Base-by-base conservation (phyloP, 2,329 filamentous ascomycete genomes). In the Microsporum audouinii region DNA sequence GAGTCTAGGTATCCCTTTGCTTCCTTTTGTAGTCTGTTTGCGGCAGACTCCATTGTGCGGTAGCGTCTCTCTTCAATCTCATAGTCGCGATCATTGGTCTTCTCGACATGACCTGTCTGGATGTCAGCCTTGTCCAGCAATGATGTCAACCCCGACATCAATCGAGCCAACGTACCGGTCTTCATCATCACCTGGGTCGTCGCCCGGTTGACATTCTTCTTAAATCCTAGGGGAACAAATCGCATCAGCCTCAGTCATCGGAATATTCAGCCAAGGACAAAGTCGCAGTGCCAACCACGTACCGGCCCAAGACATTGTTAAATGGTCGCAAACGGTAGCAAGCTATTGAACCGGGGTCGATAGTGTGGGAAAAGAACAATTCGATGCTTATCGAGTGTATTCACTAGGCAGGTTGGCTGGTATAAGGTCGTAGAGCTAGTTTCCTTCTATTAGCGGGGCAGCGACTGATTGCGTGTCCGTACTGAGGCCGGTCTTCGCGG, bases 101-200 rank as follows among this genome's bases (percentile, higher is more conserved):
- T 92, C 78, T 99, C 94, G 69, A 99, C 95, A 79, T 97, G 94
- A 63, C 94, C 89, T 85, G 68, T n/a, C 51, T 1, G 8, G 14
- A n/a, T 17, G 51, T 55, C 14, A 55, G 51, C 31, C 56, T 41
- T 31, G 23, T 29, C 36, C 56, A n/a, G 10, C 34, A 58, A 12
- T 12, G 12, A 10, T 4, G 27, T 34, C 23, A 31, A 14, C 8
- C 8, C 6, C 12, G 12, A 47, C 10, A 58, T 49, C 31, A 6
- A 31, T 10, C 2, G 5, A 14, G 31, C 14, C 39, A n/a, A 56
- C 62, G 17, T 75, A 88, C 87, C 89, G 62, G 91, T 95, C 83
- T 99, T 99, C 92, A 99, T 97, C 90, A 99, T 96, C 65, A 97
- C 92, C 86, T 96, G 91, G 78, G 95, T 99, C 77, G 92, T 96